Percentiles rank a stretch among this genome's conserved stretches.
These are phyloP conservation scores for Trichothecium roseum DNA, from an alignment of 2,329 filamentous ascomycete species.

Conservation along the genomic window DNA sequence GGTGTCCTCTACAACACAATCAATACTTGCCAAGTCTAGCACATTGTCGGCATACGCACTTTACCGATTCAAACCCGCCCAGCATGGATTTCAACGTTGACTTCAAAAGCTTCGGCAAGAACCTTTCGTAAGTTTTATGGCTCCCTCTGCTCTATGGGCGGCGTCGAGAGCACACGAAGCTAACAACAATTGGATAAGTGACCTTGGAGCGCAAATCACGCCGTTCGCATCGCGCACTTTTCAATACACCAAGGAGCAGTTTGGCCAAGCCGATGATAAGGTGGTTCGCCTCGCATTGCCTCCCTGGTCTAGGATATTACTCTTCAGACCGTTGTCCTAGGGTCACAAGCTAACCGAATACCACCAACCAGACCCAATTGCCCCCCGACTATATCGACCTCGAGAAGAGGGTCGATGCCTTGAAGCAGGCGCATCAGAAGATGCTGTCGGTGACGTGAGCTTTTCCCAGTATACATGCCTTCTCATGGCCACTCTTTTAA, in stretches of 20 bases:
- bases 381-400: constrained; percentile 96
- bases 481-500: constrained; percentile 10
- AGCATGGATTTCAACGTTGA: constrained; percentile 29
- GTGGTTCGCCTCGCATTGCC: constrained; percentile 27
- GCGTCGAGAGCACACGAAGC: constrained; percentile 1
- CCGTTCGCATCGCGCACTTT: constrained; percentile 90
- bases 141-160: constrained; percentile 6
- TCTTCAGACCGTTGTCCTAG: background rate
- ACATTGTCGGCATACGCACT: too few species aligned
- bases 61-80: background rate
- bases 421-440: constrained; percentile 95
- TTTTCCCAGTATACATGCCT: background rate
- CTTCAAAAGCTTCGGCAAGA: constrained; percentile 49
- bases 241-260: constrained; percentile 96
- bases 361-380: constrained; percentile 70
- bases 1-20: too few species aligned
- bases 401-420: constrained; percentile 94
- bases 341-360: constrained; percentile 8
- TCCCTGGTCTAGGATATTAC: background rate
- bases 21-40: too few species aligned
- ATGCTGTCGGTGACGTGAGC: constrained; percentile 92
- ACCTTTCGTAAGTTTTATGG: constrained; percentile 35
- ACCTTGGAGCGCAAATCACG: constrained; percentile 70
- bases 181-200: constrained; percentile 21
- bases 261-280: constrained; percentile 92